Percentiles rank a stretch among this genome's conserved stretches.
Conservation (phyloP, 2,329 filamentous ascomycete species). For the Colletotrichum musicola region DNA sequence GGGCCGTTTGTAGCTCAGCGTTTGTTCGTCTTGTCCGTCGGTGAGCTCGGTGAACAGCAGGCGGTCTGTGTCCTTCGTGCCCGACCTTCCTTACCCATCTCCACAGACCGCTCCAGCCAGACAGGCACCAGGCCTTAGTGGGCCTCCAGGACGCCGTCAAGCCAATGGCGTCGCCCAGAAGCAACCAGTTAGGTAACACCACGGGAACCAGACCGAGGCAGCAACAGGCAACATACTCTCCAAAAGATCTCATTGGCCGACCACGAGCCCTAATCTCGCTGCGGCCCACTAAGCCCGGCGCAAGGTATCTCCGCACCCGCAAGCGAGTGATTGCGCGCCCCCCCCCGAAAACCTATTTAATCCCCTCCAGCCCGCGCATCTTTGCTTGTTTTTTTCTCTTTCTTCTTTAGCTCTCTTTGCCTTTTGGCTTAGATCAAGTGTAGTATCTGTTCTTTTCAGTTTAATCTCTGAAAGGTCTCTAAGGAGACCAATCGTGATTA, state of each 20-base stretch:
- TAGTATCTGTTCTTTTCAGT: conserved; percentile 98
- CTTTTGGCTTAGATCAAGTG: conserved; percentile 89
- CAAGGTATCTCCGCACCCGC: background rate
- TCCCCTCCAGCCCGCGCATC: conserved; percentile 39
- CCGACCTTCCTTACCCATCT: too few relatives aligned
- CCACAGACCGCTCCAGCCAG: too few relatives aligned
- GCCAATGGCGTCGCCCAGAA: background rate
- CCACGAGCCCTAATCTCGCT: background rate
- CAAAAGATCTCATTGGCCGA: background rate
- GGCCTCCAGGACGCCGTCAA: background rate
- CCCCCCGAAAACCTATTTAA: conserved; percentile 45
- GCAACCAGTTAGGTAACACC: background rate
- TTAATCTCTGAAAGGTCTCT: conserved; percentile 92
- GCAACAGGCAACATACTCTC: background rate
- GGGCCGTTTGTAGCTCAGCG: too few relatives aligned
- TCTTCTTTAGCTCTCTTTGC: conserved; percentile 67
- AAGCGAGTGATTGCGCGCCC: background rate
- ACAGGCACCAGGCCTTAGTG: background rate
- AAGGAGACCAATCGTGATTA: conserved; percentile 82
- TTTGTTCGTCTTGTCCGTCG: too few relatives aligned
- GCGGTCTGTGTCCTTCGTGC: too few relatives aligned
- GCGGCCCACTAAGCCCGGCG: background rate
- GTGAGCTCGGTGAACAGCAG: too few relatives aligned
- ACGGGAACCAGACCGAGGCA: background rate
- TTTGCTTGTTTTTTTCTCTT: conserved; percentile 60